Conservation (phyloP, 805 yeast species). For the Candida schatavii region DNA sequence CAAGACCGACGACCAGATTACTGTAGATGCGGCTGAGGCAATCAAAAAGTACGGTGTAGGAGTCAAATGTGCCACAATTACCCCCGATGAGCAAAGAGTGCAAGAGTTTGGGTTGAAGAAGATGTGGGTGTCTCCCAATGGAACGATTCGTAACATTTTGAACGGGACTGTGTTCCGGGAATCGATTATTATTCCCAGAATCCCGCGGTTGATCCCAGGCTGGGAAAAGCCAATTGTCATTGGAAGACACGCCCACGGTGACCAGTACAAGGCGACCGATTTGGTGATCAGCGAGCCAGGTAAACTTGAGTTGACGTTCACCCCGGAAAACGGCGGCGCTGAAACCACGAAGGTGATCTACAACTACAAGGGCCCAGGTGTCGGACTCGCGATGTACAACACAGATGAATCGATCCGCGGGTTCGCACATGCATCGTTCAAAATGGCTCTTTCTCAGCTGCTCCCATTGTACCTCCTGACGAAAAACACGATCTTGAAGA, state of each 20-base stretch:
- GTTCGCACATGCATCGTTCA: constrained; percentile 78
- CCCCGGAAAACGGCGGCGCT: constrained; percentile 54
- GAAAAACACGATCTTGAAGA: constrained; percentile 77
- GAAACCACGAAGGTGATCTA: constrained; percentile 51
- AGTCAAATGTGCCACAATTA: constrained; percentile 81
- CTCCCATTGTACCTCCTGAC: constrained; percentile 69
- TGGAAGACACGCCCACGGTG: constrained; percentile 86
- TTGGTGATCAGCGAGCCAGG: constrained; percentile 66
- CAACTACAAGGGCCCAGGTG: constrained; percentile 66
- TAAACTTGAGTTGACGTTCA: constrained; percentile 60
- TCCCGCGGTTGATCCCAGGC: constrained; percentile 73
- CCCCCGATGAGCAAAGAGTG: constrained; percentile 80
- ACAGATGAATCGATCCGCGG: constrained; percentile 75
- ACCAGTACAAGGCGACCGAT: constrained; percentile 81
- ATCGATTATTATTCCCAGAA: constrained; percentile 74
- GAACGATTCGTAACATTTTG: constrained; percentile 76
- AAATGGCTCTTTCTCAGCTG: constrained; percentile 62
- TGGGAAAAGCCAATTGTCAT: constrained; percentile 83
- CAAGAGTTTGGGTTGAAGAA: constrained; percentile 68
- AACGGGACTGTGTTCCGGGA: constrained; percentile 86
- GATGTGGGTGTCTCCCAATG: constrained; percentile 87
- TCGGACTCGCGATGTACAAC: constrained; percentile 80
- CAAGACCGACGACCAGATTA: constrained; percentile 66
- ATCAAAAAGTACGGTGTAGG: constrained; percentile 75
- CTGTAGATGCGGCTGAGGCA: constrained; percentile 77